Base-by-base conservation (phyloP, 2,329 filamentous ascomycete species). In the Alternaria sp. region DNA sequence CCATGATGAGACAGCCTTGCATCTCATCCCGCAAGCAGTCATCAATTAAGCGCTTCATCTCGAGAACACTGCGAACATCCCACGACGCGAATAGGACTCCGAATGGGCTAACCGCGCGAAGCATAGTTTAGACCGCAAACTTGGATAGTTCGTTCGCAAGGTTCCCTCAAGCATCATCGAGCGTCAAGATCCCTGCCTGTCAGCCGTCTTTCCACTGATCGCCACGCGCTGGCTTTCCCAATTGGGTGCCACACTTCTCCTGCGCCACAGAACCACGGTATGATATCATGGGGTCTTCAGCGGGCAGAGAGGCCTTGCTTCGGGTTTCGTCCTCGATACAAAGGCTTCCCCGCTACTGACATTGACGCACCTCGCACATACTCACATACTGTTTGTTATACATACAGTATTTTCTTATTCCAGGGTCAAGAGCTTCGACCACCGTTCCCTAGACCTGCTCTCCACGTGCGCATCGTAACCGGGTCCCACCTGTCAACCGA, bases 271-370 rank as follows among this genome's bases (percentile, higher is more conserved):
- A 40, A 57, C 53, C 51, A 30, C 51, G 45, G 46, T 60, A 74
- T 74, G 70, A 73, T 71, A 71, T 74, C 72, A 74, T 73, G 61
- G 67, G 53, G 36, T 50, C 32, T 53, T 21, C 52, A 53, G 66
- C 52, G 58, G 51, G 50, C 44, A 55, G 25, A 55, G 62, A 55
- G 36, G 56, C 19, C 65, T 56, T 65, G 62, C 62, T 65, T 70
- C 45, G 45, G 40, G 52, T 36, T 53, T 61, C 32, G 47, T 51
- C 44, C 49, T 62, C 43, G 51, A 56, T 64, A 55, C 58, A 61
- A 44, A 54, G 32, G 19, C 30, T 57, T 45, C 43, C 49, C 54
- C 49, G 19, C 32, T 47, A 54, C 50, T 47, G 49, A 19, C 50
- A 43, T 60, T 40, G 36, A 56, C 50, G 36, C 61, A 23, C 28